phyloP scores from a whole-genome alignment of 441 rosid genomes.

The Kokia cookei region DNA sequence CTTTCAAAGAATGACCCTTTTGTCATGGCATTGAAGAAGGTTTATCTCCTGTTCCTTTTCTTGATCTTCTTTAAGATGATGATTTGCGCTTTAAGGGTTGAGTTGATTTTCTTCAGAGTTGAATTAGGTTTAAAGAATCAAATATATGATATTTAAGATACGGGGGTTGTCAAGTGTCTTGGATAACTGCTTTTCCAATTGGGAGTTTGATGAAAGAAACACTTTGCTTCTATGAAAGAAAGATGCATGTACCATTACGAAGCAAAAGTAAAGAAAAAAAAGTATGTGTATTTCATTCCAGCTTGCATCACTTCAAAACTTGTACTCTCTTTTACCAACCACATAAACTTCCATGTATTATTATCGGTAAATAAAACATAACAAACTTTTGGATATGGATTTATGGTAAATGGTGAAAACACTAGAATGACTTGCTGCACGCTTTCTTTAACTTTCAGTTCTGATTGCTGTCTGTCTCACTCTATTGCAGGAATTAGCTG shows the following conservation, averaged over 20 bases:
- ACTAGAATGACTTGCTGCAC: background rate
- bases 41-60: slow-evolving; percentile 14
- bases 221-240: background rate
- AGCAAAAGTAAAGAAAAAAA: background rate
- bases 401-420: background rate
- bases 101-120: background rate
- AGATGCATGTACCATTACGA: background rate
- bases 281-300: background rate
- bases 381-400: background rate
- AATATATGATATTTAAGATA: background rate
- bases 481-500: slow-evolving; percentile 71
- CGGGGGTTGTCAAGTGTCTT: background rate
- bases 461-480: slow-evolving; percentile 4
- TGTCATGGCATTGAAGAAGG: slow-evolving; percentile 77
- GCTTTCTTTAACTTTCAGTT: background rate
- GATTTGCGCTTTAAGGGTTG: background rate
- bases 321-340: background rate
- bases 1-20: slow-evolving; percentile 84
- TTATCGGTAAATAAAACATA: background rate
- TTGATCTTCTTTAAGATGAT: background rate
- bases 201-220: background rate
- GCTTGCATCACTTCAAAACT: background rate
- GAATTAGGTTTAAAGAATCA: background rate
- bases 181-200: background rate
- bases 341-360: background rate